A percentile compares a stretch with the other conserved stretches of the same genome.
Conservation (phyloP, 1,139 yeast species). For the Kazachstania sp. region DNA sequence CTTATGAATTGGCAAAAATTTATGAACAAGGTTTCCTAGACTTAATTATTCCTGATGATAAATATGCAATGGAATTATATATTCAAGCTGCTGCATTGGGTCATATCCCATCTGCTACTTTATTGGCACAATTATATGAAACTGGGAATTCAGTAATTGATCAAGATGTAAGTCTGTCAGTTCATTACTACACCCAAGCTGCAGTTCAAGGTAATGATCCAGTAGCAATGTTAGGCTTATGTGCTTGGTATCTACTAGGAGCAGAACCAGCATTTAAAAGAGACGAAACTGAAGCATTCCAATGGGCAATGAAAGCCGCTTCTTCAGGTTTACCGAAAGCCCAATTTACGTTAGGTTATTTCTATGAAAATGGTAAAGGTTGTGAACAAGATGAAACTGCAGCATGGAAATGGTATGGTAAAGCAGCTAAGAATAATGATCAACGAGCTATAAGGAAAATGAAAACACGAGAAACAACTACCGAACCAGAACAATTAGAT, state of each 20-base stretch:
- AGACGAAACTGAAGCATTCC: slow-evolving; percentile 81
- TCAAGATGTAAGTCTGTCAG: slow-evolving; percentile 74
- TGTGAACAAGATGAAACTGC: slow-evolving; percentile 49
- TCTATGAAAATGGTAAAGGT: slow-evolving; percentile 83
- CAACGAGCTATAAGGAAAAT: slow-evolving; percentile 45
- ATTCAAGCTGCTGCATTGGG: slow-evolving; percentile 88
- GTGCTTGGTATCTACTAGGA: slow-evolving; percentile 96
- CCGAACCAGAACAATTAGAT: slow-evolving; percentile 7
- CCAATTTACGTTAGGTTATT: slow-evolving; percentile 78
- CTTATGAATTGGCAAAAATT: slow-evolving; percentile 82
- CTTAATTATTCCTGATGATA: slow-evolving; percentile 72
- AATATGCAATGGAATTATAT: slow-evolving; percentile 79
- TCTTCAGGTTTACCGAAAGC: slow-evolving; percentile 67
- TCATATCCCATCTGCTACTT: slow-evolving; percentile 69
- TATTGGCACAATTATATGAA: slow-evolving; percentile 79
- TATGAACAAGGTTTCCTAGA: slow-evolving; percentile 80
- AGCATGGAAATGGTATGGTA: slow-evolving; percentile 67
- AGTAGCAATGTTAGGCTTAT: slow-evolving; percentile 82
- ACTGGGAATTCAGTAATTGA: slow-evolving; percentile 68
- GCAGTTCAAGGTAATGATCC: slow-evolving; percentile 77
- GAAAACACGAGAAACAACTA: slow-evolving; percentile 10
- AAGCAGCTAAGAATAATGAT: slow-evolving; percentile 69
- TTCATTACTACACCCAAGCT: slow-evolving; percentile 88
- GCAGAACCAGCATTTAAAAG: slow-evolving; percentile 71
- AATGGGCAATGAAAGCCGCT: slow-evolving; percentile 91